Conservation (phyloP, 306 rosid genomes). For the Delonix regia region DNA sequence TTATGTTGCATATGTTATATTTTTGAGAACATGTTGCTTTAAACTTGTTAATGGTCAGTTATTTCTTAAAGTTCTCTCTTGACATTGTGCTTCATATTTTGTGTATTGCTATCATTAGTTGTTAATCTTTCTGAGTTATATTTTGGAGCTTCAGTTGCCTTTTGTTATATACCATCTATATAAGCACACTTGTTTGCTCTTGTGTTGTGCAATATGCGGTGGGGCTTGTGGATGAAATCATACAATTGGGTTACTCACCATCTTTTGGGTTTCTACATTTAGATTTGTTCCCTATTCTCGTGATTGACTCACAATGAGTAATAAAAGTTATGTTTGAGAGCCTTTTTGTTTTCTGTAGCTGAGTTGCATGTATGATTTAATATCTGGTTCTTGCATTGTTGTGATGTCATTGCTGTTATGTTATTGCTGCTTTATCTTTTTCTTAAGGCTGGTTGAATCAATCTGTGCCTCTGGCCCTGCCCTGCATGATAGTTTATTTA, state of each 20-base stretch:
- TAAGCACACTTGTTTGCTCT: neutral
- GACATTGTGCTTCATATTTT: neutral
- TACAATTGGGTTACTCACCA: neutral
- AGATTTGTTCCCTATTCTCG: neutral
- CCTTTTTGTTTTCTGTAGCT: slow-evolving; percentile 12
- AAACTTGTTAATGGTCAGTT: neutral
- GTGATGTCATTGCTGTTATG: neutral
- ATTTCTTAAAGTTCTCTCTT: neutral
- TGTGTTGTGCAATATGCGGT: neutral
- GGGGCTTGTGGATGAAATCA: neutral
- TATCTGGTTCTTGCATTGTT: slow-evolving; percentile 5
- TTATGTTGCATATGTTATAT: neutral
- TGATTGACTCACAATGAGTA: neutral
- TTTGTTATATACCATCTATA: neutral
- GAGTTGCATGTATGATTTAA: slow-evolving; percentile 21
- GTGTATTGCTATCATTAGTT: neutral
- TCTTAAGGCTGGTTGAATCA: neutral
- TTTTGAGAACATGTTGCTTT: neutral
- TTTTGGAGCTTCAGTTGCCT: neutral
- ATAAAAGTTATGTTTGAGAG: neutral
- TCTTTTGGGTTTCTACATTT: neutral
- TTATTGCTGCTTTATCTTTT: neutral
- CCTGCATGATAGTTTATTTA: neutral
- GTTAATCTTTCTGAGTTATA: neutral
- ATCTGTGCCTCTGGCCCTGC: neutral